Conservation (phyloP, 1,284 basidiomycete species). For the Retiboletus fuscus region DNA sequence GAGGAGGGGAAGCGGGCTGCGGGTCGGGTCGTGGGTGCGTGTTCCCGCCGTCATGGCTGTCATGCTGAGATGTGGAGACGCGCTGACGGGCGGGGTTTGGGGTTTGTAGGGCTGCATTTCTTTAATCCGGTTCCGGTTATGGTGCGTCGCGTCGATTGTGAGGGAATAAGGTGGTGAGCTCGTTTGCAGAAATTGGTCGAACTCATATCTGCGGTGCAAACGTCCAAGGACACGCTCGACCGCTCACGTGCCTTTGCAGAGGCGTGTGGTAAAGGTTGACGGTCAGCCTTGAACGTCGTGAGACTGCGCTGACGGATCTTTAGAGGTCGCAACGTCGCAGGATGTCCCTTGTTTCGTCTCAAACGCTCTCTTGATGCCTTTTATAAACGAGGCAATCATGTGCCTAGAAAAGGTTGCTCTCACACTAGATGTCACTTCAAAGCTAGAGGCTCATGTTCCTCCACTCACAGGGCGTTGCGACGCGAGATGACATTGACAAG, state of each 20-base stretch:
- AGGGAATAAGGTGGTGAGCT: background rate
- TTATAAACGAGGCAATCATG: constrained; percentile 95
- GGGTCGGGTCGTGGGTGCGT: constrained; percentile 78
- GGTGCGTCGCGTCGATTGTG: constrained; percentile 60
- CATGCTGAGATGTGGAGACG: background rate
- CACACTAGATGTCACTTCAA: background rate
- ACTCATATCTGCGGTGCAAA: constrained; percentile 93
- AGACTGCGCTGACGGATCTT: constrained; percentile 11
- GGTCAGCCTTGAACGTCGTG: background rate
- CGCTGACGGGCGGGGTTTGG: constrained; percentile 3
- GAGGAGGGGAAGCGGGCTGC: constrained; percentile 72
- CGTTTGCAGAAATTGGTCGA: constrained; percentile 85
- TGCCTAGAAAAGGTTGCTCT: constrained; percentile 81
- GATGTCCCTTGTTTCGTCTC: constrained; percentile 94
- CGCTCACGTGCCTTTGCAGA: constrained; percentile 86
- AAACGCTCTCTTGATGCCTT: constrained; percentile 91
- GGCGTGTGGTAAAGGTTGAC: constrained; percentile 88
- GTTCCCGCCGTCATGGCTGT: background rate
- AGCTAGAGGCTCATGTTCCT: constrained; percentile 10
- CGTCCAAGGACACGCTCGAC: constrained; percentile 79
- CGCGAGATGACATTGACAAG: constrained; percentile 94
- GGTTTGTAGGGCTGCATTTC: constrained; percentile 82
- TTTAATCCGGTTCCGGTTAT: constrained; percentile 97
- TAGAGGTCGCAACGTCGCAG: constrained; percentile 88
- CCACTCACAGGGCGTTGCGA: constrained; percentile 78